Conservation (phyloP, 257 asterid genomes). For the Linderniella brevidens region DNA sequence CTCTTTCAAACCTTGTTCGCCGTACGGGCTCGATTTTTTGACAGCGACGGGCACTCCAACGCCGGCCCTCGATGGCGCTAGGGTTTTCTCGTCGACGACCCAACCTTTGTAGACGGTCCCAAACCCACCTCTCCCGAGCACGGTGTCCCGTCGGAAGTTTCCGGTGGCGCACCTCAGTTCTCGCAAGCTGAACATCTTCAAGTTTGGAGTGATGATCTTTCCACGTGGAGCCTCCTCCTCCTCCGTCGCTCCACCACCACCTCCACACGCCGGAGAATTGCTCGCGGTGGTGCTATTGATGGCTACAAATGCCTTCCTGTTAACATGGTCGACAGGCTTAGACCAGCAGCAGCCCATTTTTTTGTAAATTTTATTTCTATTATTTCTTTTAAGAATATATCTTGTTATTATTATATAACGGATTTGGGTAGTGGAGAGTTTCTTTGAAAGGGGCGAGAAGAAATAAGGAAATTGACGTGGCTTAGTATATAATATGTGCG, state of each 20-base stretch:
- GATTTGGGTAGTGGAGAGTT: no score
- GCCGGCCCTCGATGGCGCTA: constrained; percentile 54
- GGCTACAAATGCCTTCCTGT: neutral
- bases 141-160: neutral
- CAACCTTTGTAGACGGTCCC: constrained; percentile 35
- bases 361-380: neutral
- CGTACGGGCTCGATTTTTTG: constrained; percentile 65
- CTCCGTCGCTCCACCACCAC: no score
- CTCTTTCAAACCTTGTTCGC: constrained; percentile 80
- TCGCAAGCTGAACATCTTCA: neutral
- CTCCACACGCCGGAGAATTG: no score
- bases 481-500: no score
- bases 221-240: no score
- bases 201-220: neutral
- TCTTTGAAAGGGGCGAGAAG: no score
- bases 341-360: neutral
- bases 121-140: neutral
- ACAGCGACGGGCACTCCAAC: constrained; percentile 79
- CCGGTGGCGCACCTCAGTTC: neutral
- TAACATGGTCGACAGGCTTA: neutral
- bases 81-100: constrained; percentile 29
- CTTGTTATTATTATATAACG: no score
- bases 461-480: no score
- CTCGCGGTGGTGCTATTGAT: no score
- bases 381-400: neutral